phyloP scores from a whole-genome alignment of 2,329 filamentous ascomycete genomes.

The Podosphaera fusca region DNA sequence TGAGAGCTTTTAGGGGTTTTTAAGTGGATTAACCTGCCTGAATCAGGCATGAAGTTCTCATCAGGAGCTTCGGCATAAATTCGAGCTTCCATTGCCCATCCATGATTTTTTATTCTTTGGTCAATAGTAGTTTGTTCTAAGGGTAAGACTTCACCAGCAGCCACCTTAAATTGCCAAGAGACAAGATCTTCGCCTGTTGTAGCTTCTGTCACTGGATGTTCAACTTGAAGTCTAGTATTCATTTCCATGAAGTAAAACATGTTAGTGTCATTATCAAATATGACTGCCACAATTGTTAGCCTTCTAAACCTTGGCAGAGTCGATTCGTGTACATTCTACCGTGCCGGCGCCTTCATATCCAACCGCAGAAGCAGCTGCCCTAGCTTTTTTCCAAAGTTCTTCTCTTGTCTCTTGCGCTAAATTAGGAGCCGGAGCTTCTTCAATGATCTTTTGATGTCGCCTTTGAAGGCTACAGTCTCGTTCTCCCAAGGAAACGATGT shows the following conservation, averaged over 20 bases:
- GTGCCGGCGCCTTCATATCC: slow-evolving; percentile 79
- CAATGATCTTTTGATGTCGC: slow-evolving; percentile 74
- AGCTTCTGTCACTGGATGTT: slow-evolving; percentile 81
- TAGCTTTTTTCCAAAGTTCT: slow-evolving; percentile 42
- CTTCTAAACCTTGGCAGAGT: slow-evolving; percentile 18
- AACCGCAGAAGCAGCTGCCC: slow-evolving; percentile 47
- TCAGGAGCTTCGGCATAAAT: slow-evolving; percentile 94
- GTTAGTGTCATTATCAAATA: slow-evolving; percentile 61
- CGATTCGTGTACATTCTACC: slow-evolving; percentile 47
- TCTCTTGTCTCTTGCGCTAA: slow-evolving; percentile 32
- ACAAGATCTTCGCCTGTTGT: slow-evolving; percentile 61
- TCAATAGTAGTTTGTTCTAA: slow-evolving; percentile 42
- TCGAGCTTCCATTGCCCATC: slow-evolving; percentile 81
- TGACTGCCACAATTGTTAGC: slow-evolving; percentile 37
- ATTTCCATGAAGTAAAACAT: slow-evolving; percentile 70
- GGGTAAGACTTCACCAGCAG: slow-evolving; percentile 44
- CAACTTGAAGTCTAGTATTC: slow-evolving; percentile 80
- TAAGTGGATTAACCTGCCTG: slow-evolving; percentile 67
- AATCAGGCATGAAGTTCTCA: slow-evolving; percentile 82
- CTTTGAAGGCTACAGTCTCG: slow-evolving; percentile 74
- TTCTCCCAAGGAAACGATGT: slow-evolving; percentile 66
- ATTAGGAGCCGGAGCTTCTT: slow-evolving; percentile 64
- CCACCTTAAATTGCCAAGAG: slow-evolving; percentile 83
- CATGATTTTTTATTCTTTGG: slow-evolving; percentile 45
- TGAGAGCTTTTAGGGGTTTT: slow-evolving; percentile 44